These are phyloP conservation scores for Monocercomonoides exilis DNA, from an alignment of 78 protist genomes.

Conservation along the genomic window DNA sequence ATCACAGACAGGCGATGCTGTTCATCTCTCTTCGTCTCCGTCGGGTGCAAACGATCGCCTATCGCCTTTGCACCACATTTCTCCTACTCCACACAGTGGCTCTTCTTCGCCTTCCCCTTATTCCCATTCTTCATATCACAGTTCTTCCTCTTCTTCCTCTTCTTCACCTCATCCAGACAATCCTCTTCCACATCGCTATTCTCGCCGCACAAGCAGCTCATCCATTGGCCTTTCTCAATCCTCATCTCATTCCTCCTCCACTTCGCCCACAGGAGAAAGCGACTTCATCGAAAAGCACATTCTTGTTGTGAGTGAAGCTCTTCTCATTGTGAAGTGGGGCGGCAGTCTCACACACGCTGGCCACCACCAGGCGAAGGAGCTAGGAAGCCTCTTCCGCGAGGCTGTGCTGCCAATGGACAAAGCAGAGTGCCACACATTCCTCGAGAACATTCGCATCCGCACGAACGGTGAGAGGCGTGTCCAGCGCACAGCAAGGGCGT, in stretches of 20 bases:
- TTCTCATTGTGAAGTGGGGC: not conserved
- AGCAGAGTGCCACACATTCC: not conserved
- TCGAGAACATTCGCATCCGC: not conserved
- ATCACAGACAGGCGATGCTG: no score
- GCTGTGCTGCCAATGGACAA: not conserved
- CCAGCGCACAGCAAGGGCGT: not conserved
- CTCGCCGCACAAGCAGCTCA: not conserved
- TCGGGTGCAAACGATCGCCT: not conserved
- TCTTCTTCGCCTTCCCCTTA: no score
- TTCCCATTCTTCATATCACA: no score
- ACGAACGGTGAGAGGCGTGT: not conserved
- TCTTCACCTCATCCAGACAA: no score
- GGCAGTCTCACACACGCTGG: slow-evolving; percentile 16
- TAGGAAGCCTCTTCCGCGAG: not conserved
- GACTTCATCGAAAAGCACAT: no score
- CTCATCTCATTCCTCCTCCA: no score
- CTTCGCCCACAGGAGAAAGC: not conserved
- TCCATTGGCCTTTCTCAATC: not conserved
- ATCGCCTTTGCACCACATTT: not conserved
- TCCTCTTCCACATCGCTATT: no score
- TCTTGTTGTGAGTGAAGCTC: not conserved
- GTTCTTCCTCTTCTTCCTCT: no score
- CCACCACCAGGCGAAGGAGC: not conserved
- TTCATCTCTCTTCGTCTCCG: no score
- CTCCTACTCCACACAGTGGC: not conserved